Percentiles rank a stretch among this genome's conserved stretches.
phyloP scores from a whole-genome alignment of 2,329 filamentous ascomycete genomes.

The Tolypocladium nubicola region DNA sequence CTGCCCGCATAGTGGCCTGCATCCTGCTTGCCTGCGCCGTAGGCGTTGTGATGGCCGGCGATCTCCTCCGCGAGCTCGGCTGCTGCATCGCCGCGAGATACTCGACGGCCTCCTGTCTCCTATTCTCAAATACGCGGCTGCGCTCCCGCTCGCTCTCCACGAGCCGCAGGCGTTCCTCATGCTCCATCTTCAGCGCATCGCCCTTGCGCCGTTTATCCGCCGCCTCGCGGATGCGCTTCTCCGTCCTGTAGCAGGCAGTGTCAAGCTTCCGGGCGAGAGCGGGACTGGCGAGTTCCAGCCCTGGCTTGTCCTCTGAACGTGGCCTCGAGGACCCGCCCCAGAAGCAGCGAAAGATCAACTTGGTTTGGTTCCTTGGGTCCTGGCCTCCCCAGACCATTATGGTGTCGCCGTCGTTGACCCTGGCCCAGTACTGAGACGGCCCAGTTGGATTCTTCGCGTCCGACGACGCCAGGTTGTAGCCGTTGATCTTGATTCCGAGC shows the following conservation, averaged over 20 bases:
- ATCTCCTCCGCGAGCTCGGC: conserved; percentile 14
- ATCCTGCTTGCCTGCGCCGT: conserved; percentile 6
- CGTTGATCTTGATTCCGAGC: conserved; percentile 68
- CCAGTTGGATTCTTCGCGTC: conserved; percentile 42
- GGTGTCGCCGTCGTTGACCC: conserved; percentile 65
- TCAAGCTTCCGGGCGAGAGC: conserved; percentile 35
- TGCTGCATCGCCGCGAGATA: conserved; percentile 22
- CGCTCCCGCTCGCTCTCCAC: conserved; percentile 37
- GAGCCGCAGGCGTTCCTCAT: conserved; percentile 26
- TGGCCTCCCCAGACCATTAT: conserved; percentile 58
- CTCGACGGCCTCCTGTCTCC: conserved; percentile 33
- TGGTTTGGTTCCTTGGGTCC: conserved; percentile 28
- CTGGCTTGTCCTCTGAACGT: conserved; percentile 17
- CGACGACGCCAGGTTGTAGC: conserved; percentile 48
- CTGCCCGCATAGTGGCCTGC: conserved; percentile 5
- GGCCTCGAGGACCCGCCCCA: conserved; percentile 43
- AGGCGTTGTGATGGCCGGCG: conserved; percentile 16
- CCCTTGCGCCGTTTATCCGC: conserved; percentile 29
- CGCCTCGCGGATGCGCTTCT: conserved; percentile 30
- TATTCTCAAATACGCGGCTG: conserved; percentile 38
- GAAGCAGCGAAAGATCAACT: conserved; percentile 40
- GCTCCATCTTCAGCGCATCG: conserved; percentile 33
- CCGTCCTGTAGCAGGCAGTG: conserved; percentile 32
- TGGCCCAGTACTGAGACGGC: conserved; percentile 52
- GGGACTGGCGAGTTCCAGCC: conserved; percentile 24